These are phyloP conservation scores for Yamadazyma oceani DNA, from an alignment of 1,139 yeast species.

Conservation along the genomic window DNA sequence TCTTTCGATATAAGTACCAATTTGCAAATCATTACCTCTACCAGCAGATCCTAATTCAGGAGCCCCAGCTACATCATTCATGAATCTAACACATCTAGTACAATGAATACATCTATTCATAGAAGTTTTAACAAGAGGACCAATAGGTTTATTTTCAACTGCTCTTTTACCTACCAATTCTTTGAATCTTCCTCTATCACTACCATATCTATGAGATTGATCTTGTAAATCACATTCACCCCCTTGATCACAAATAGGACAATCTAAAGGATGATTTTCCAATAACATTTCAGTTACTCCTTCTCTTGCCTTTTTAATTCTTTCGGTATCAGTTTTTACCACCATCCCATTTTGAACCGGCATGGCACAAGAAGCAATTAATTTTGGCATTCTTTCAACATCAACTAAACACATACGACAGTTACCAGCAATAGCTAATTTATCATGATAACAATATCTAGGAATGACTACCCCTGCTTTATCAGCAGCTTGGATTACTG, in stretches of 20 bases:
- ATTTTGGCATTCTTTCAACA: slow-evolving; percentile 86
- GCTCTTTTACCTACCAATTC: slow-evolving; percentile 88
- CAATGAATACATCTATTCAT: slow-evolving; percentile 95
- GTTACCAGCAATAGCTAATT: slow-evolving; percentile 90
- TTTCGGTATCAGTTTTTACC: slow-evolving; percentile 76
- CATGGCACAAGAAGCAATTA: slow-evolving; percentile 89
- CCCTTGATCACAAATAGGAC: slow-evolving; percentile 94
- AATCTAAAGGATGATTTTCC: slow-evolving; percentile 89
- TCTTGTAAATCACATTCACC: slow-evolving; percentile 94
- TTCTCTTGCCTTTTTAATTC: slow-evolving; percentile 83
- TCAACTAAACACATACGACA: slow-evolving; percentile 95
- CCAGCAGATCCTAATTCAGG: slow-evolving; percentile 89
- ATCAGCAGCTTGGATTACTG: slow-evolving; percentile 89
- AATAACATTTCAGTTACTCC: slow-evolving; percentile 88
- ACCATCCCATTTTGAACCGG: slow-evolving; percentile 91
- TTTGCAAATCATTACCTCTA: slow-evolving; percentile 90
- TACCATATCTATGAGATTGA: slow-evolving; percentile 80
- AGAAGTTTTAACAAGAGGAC: slow-evolving; percentile 85
- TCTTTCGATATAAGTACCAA: slow-evolving; percentile 85
- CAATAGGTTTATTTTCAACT: slow-evolving; percentile 86
- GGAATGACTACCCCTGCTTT: slow-evolving; percentile 88
- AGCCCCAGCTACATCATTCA: slow-evolving; percentile 92
- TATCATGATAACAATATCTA: slow-evolving; percentile 89
- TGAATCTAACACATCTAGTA: slow-evolving; percentile 86
- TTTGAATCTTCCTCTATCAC: slow-evolving; percentile 82